Conservation (phyloP, 2,329 filamentous ascomycete genomes). For the Colletotrichum viniferum region DNA sequence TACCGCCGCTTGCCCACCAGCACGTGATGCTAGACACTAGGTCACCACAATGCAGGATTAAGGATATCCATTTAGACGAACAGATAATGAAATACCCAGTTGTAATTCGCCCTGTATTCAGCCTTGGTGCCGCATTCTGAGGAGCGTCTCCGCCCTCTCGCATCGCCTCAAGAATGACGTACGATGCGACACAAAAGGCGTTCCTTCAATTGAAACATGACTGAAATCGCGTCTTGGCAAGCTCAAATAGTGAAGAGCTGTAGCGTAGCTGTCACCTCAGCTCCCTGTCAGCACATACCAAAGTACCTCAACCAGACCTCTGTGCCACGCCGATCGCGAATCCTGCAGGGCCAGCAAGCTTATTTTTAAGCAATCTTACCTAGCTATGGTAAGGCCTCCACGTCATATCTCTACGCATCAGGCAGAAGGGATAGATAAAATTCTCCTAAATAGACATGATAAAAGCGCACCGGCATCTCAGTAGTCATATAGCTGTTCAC, state of each 20-base stretch:
- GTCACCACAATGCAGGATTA: fast-evolving
- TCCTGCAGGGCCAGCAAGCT: neutral
- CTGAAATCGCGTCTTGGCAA: neutral
- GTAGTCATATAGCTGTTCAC: neutral
- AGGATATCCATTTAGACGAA: neutral
- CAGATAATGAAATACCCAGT: neutral
- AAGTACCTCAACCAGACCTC: neutral
- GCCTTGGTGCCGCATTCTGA: neutral
- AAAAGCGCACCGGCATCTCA: neutral
- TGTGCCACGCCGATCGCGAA: neutral
- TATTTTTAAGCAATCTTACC: neutral
- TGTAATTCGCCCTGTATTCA: neutral
- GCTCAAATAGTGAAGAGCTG: neutral
- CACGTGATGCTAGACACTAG: neutral
- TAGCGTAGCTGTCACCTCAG: neutral
- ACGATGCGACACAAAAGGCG: neutral
- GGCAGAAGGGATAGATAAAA: neutral
- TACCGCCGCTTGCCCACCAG: neutral
- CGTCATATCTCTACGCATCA: neutral
- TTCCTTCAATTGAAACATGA: neutral
- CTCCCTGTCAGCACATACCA: neutral
- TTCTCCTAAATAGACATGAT: neutral
- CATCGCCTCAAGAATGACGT: neutral
- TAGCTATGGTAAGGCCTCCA: neutral
- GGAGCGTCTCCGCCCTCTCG: neutral